These are phyloP conservation scores for Pestalotiopsis sp. DNA, from an alignment of 2,329 filamentous ascomycete genomes.

Conservation along the genomic window DNA sequence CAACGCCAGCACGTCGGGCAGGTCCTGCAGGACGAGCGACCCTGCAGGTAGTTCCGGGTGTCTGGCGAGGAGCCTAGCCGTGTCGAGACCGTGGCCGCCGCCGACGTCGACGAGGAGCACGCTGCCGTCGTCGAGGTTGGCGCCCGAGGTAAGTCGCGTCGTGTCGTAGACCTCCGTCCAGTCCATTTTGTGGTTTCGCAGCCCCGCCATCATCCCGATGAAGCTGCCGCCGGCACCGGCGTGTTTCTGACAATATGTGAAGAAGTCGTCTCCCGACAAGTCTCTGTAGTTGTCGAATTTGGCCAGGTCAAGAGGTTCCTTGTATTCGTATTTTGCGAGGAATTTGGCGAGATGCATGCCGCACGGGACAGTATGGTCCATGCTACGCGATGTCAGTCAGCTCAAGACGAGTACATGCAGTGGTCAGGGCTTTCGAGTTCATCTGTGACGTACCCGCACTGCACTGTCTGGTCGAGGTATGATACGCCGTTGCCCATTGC, in stretches of 20 bases:
- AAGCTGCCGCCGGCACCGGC: constrained; percentile 23
- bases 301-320: constrained; percentile 23
- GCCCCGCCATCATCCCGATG: constrained; percentile 27
- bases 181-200: constrained; percentile 22
- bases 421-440: too few relatives aligned
- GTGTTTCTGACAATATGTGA: constrained; percentile 22
- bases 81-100: constrained; percentile 42
- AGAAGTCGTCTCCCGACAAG: constrained; percentile 24
- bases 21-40: constrained; percentile 41
- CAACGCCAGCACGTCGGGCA: constrained; percentile 30
- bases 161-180: constrained; percentile 31
- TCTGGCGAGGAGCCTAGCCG: constrained; percentile 31
- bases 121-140: constrained; percentile 26
- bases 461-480: constrained; percentile 26
- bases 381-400: constrained; percentile 1
- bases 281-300: constrained; percentile 23
- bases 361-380: constrained; percentile 20
- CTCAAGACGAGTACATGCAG: neutral
- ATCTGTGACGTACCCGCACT: constrained; percentile 12
- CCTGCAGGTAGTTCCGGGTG: constrained; percentile 34
- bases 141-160: constrained; percentile 22
- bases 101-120: constrained; percentile 43
- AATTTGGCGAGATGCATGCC: constrained; percentile 23
- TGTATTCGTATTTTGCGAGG: constrained; percentile 26
- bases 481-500: constrained; percentile 27